These are phyloP conservation scores for Alopecurus myosuroides DNA, from an alignment of 176 grass and related monocot genomes.

Conservation along the genomic window DNA sequence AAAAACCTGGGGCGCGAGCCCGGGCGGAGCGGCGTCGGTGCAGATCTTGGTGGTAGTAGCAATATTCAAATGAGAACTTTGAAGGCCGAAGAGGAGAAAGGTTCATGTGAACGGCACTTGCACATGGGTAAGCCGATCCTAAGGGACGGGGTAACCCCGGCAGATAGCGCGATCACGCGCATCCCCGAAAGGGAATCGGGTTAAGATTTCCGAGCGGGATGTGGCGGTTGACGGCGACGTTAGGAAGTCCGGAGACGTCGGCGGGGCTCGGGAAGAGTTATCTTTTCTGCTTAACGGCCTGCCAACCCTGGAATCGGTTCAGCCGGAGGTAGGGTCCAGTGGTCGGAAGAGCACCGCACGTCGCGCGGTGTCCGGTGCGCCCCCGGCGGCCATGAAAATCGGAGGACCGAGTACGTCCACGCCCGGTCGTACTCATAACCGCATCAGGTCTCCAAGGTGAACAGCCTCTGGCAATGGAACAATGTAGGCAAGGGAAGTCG, in stretches of 20 bases:
- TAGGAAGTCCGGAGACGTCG: constrained; percentile 52
- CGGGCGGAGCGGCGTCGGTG: no score
- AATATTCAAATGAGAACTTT: no score
- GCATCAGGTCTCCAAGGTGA: constrained; percentile 85
- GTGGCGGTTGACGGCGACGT: constrained; percentile 47
- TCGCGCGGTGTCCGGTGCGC: constrained; percentile 45
- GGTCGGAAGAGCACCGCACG: constrained; percentile 59
- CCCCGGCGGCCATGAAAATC: constrained; percentile 59
- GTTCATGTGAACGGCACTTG: constrained; percentile 58
- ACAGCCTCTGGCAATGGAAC: constrained; percentile 77
- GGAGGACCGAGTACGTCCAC: constrained; percentile 51
- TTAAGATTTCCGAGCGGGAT: constrained; percentile 34
- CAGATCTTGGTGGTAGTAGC: no score
- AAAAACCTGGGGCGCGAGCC: no score
- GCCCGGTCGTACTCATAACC: constrained; percentile 60
- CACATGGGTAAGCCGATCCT: constrained; percentile 60
- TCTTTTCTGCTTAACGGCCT: constrained; percentile 79
- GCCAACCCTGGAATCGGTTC: constrained; percentile 72
- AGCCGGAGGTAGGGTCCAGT: constrained; percentile 70
- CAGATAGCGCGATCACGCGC: constrained; percentile 22
- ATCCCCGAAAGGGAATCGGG: constrained; percentile 23
- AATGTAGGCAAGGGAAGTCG: constrained; percentile 92
- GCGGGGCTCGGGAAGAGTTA: constrained; percentile 75
- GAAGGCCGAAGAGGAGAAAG: no score
- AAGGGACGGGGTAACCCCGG: constrained; percentile 69